These are phyloP conservation scores for Talaromyces albobiverticillius DNA, from an alignment of 2,329 filamentous ascomycete species.

Conservation along the genomic window DNA sequence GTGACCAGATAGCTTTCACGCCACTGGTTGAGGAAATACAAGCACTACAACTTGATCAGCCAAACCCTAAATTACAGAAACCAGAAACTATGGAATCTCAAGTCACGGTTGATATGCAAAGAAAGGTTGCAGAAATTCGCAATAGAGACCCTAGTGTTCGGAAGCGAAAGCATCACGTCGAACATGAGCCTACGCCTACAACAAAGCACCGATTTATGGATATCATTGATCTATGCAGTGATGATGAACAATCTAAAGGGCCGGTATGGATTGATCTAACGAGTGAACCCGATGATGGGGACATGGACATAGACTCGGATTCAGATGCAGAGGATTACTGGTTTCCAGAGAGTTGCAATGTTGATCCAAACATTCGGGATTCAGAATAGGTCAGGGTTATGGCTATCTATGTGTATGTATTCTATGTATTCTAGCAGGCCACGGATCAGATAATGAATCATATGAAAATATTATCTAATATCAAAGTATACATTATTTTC, in stretches of 20 bases:
- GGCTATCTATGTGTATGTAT: background rate
- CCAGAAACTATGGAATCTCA: background rate
- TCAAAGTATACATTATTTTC: too few species aligned
- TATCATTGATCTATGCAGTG: slow-evolving; percentile 21
- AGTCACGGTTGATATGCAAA: slow-evolving; percentile 21
- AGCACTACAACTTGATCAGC: slow-evolving; percentile 31
- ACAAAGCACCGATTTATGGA: background rate
- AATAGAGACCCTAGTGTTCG: slow-evolving; percentile 20
- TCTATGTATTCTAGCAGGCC: too few species aligned
- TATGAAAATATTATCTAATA: too few species aligned
- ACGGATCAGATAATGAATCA: too few species aligned
- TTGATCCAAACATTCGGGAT: slow-evolving; percentile 29
- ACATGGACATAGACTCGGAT: slow-evolving; percentile 12
- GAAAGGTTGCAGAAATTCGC: slow-evolving; percentile 27
- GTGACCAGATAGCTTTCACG: slow-evolving; percentile 21
- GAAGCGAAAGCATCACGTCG: slow-evolving; percentile 2
- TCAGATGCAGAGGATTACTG: slow-evolving; percentile 34
- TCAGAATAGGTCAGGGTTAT: slow-evolving; percentile 12
- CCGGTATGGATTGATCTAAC: slow-evolving; percentile 28
- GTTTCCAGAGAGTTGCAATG: slow-evolving; percentile 33
- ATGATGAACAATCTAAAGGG: slow-evolving; percentile 16
- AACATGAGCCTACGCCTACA: slow-evolving; percentile 3
- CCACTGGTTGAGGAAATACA: slow-evolving; percentile 26
- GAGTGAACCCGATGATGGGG: slow-evolving; percentile 15
- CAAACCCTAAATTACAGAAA: slow-evolving; percentile 9